Conservation (phyloP, 768 basidiomycete genomes). For the Suillus ampliporus region DNA sequence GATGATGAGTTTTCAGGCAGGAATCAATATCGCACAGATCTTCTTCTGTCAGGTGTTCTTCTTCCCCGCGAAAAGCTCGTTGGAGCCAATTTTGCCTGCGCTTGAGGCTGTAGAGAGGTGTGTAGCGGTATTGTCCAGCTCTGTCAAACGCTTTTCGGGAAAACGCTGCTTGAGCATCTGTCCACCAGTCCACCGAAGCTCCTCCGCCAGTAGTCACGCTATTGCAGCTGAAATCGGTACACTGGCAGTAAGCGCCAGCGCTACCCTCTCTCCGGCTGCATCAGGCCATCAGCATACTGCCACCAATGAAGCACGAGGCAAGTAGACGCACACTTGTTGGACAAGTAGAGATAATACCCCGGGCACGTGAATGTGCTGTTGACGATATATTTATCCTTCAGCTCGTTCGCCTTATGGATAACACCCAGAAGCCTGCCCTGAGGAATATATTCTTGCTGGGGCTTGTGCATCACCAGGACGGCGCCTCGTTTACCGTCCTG, state of each 20-base stretch:
- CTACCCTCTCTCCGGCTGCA: conserved; percentile 3
- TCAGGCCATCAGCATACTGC: conserved; percentile 10
- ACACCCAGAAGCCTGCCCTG: conserved; percentile 25
- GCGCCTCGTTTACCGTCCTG: conserved; percentile 26
- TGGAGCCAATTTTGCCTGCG: not conserved
- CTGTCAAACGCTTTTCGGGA: conserved; percentile 1
- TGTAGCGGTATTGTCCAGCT: conserved; percentile 4
- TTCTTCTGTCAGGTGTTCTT: conserved; percentile 13
- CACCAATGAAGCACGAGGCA: not conserved
- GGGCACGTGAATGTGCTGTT: conserved; percentile 37
- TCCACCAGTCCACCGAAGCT: conserved; percentile 7
- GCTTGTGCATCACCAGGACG: conserved; percentile 31
- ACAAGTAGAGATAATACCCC: conserved; percentile 40
- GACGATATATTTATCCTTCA: conserved; percentile 40
- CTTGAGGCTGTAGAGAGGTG: conserved; percentile 8
- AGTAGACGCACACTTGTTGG: conserved; percentile 22
- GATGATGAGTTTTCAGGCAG: too few species aligned
- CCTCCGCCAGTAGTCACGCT: too few species aligned
- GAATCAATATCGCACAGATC: conserved; percentile 19
- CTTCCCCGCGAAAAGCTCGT: conserved; percentile 17
- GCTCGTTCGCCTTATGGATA: conserved; percentile 28
- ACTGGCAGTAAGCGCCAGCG: too few species aligned
- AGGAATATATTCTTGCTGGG: conserved; percentile 23
- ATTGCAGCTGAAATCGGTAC: too few species aligned
- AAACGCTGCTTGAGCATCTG: conserved; percentile 5